Evolutionary conservation across 23 red algal genomes (phyloP).

Genomic region (Chondrus crispus): DNA sequence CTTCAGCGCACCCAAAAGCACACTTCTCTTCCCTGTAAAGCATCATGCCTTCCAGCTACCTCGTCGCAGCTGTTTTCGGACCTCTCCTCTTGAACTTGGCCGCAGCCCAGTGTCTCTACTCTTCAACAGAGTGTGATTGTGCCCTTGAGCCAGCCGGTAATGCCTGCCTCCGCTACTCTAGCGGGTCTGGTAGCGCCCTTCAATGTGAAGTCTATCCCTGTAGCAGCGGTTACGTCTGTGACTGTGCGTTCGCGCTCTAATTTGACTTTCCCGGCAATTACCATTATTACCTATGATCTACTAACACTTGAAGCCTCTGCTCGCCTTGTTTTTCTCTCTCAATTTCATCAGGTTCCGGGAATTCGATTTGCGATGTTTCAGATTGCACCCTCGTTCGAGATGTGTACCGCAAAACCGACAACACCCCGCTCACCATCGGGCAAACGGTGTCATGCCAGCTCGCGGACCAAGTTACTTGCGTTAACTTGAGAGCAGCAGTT

Average conservation of each 20-base stretch:
- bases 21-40: too few species aligned
- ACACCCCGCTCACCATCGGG: background rate
- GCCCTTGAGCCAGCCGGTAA: background rate
- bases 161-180: conserved; percentile 14
- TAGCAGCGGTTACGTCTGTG: conserved; percentile 25
- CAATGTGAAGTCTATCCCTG: conserved; percentile 31
- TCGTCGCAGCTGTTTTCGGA: too few species aligned
- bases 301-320: background rate
- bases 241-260: conserved; percentile 15
- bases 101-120: conserved; percentile 15
- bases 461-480: conserved; percentile 25
- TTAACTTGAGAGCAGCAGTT: background rate
- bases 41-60: too few species aligned
- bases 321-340: background rate
- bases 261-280: background rate
- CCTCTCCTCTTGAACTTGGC: background rate
- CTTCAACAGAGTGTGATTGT: conserved; percentile 18
- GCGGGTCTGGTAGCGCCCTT: background rate
- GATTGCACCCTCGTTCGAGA: conserved; percentile 27
- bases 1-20: too few species aligned
- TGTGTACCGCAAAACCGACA: background rate
- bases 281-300: background rate
- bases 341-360: background rate
- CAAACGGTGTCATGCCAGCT: conserved; percentile 15
- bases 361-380: conserved; percentile 16